A percentile compares a stretch with the other conserved stretches of the same genome.
Evolutionary conservation across 169 alveolate genomes (phyloP).

Genomic region (Neospora caninum): DNA sequence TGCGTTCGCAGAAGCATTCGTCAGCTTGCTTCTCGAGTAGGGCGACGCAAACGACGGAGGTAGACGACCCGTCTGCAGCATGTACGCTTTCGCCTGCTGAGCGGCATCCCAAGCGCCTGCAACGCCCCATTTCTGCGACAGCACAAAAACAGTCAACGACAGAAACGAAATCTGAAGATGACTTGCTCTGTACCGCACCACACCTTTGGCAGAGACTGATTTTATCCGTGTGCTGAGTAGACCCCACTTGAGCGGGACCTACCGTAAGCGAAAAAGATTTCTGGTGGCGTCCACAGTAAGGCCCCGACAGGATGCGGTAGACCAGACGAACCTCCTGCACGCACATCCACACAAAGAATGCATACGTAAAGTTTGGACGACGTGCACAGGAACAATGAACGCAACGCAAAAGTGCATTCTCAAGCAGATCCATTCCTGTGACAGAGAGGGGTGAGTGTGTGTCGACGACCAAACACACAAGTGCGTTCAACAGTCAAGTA

Average conservation of each 20-base stretch:
- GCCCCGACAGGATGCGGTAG: slow-evolving; percentile 60
- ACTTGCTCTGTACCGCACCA: no score
- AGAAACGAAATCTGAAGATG: no score
- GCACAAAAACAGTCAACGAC: background rate
- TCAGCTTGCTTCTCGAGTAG: slow-evolving; percentile 47
- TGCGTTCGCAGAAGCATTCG: slow-evolving; percentile 53
- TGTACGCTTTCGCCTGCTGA: slow-evolving; percentile 50
- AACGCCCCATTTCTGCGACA: slow-evolving; percentile 53
- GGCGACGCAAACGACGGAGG: slow-evolving; percentile 61
- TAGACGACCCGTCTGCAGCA: slow-evolving; percentile 49
- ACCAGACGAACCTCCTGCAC: slow-evolving; percentile 64
- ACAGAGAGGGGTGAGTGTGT: background rate
- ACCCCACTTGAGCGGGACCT: background rate
- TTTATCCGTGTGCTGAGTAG: no score
- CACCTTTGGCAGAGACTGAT: no score
- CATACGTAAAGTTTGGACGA: background rate
- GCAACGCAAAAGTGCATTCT: no score
- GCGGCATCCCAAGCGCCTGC: slow-evolving; percentile 63
- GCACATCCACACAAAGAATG: background rate
- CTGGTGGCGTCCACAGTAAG: slow-evolving; percentile 65
- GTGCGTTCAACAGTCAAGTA: no score
- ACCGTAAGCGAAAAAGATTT: slow-evolving; percentile 57
- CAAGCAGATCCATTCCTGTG: background rate
- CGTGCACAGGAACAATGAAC: background rate
- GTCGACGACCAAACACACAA: no score